Base-by-base conservation (phyloP, 2,329 filamentous ascomycete genomes). In the Curvularia spicifera region DNA sequence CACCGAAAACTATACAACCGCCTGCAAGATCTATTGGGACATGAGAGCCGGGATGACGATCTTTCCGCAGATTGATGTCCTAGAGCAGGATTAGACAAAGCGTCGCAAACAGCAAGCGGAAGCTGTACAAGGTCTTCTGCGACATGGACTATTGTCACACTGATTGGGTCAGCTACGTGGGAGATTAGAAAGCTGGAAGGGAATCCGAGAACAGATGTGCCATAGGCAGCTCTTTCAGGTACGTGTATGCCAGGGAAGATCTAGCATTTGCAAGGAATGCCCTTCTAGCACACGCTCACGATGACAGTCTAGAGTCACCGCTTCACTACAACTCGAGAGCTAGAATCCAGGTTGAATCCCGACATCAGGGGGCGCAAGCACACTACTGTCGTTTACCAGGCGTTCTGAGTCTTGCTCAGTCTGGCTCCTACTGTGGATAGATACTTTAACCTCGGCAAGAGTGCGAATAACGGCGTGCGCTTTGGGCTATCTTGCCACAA, bases 401-500 rank as follows among this genome's bases (percentile, higher is more conserved):
- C 31, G 44, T 22, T 53, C 9, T 44, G 37, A 26, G 22, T 40
- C 7, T 22, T 43, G 29, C 44, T 44, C n/a, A 29, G 37, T 20
- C 24, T 44, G 26, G 3, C 29, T 22, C 1, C 50, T 26, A 53
- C 29, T 2, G 50, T 39, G 8, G 18, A 49, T 49, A 57, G 26
- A 28, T 5, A 8, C 37, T 10, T 53, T 7, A 29, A 47, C n/a
- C 40, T 12, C 35, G 28, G 35, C 2, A 13, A 28, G 4, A 20
- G 20, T n/a, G 35, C 33, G 12, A 15, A 28, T 7, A 2, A 10
- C 13, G 28, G 43, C 8, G 24, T 28, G 9, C 18, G 35, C n/a
- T 43, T 48, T 13, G n/a, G 35, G 44, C 49, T 57, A 10, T 35
- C 43, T 12, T 15, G 48, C 13, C 29, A 53, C 15, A n/a, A 53